Conservation (phyloP, 1,284 basidiomycete genomes). For the Leccinum subrobustum region DNA sequence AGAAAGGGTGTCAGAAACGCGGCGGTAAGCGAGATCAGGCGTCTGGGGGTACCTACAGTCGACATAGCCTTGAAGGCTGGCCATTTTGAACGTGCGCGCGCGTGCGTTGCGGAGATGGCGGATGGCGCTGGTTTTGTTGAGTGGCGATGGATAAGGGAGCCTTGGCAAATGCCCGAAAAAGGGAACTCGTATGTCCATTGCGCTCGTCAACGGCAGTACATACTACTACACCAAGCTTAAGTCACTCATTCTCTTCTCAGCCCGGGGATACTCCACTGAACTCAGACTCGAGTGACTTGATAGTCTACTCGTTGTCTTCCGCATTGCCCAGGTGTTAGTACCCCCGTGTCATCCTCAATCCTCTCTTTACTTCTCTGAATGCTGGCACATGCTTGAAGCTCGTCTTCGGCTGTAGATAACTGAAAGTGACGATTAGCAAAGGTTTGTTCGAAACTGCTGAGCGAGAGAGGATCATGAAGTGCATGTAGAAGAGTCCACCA, state of each 20-base stretch:
- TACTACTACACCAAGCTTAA: too few relatives aligned
- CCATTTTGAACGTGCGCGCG: slow-evolving; percentile 46
- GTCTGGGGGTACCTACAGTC: slow-evolving; percentile 54
- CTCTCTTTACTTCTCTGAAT: too few relatives aligned
- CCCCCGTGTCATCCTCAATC: too few relatives aligned
- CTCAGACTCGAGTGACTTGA: neutral
- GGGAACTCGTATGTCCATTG: neutral
- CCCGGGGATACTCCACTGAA: neutral
- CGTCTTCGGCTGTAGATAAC: too few relatives aligned
- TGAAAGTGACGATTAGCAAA: too few relatives aligned
- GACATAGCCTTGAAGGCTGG: slow-evolving; percentile 83
- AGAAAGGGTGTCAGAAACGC: neutral
- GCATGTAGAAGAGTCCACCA: neutral
- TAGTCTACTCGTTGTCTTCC: neutral
- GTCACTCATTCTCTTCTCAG: neutral
- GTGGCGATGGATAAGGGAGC: neutral
- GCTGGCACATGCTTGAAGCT: too few relatives aligned
- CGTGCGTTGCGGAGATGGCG: slow-evolving; percentile 12
- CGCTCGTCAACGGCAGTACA: too few relatives aligned
- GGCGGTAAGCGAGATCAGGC: slow-evolving; percentile 5
- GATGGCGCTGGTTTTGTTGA: neutral
- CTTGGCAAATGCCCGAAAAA: neutral
- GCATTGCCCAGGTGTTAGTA: too few relatives aligned
- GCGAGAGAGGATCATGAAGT: neutral
- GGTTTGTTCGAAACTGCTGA: too few relatives aligned